phyloP scores from a whole-genome alignment of 306 rosid species.

The Trifolium subterraneum region DNA sequence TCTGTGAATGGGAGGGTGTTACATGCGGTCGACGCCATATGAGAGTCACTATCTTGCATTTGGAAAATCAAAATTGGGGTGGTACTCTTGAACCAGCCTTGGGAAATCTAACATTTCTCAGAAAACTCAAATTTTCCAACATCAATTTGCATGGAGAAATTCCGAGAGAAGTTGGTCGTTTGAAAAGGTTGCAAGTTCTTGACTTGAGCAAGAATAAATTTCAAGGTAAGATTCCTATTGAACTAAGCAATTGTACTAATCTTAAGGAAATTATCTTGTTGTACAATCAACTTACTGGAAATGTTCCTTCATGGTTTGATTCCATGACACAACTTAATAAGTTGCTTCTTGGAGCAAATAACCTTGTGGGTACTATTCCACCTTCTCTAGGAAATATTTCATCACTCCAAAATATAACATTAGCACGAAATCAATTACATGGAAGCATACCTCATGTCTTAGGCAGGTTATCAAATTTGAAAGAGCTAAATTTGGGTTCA shows the following conservation, averaged over 20 bases:
- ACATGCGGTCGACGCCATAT: slow-evolving; percentile 24
- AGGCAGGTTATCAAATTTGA: slow-evolving; percentile 36
- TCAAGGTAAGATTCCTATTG: slow-evolving; percentile 21
- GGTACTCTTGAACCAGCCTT: slow-evolving; percentile 37
- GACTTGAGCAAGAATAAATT: neutral
- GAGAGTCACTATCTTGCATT: slow-evolving; percentile 19
- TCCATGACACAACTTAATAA: slow-evolving; percentile 4
- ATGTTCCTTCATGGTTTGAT: slow-evolving; percentile 39
- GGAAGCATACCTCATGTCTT: slow-evolving; percentile 34
- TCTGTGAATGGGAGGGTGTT: slow-evolving; percentile 42
- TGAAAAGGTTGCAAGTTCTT: slow-evolving; percentile 31
- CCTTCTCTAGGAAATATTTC: slow-evolving; percentile 45
- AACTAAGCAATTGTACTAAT: slow-evolving; percentile 25
- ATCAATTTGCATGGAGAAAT: slow-evolving; percentile 30
- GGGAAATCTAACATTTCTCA: slow-evolving; percentile 44
- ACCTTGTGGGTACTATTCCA: slow-evolving; percentile 34
- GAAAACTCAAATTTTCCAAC: neutral
- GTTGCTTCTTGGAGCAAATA: slow-evolving; percentile 17
- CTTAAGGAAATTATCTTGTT: neutral
- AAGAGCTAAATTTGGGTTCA: fast-evolving
- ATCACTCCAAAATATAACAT: neutral
- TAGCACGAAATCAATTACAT: slow-evolving; percentile 20
- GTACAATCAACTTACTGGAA: slow-evolving; percentile 25
- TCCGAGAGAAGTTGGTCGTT: slow-evolving; percentile 36
- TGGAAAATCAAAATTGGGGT: slow-evolving; percentile 20